Base-by-base conservation (phyloP, 2,329 filamentous ascomycete genomes). In the Penicillium sp. region DNA sequence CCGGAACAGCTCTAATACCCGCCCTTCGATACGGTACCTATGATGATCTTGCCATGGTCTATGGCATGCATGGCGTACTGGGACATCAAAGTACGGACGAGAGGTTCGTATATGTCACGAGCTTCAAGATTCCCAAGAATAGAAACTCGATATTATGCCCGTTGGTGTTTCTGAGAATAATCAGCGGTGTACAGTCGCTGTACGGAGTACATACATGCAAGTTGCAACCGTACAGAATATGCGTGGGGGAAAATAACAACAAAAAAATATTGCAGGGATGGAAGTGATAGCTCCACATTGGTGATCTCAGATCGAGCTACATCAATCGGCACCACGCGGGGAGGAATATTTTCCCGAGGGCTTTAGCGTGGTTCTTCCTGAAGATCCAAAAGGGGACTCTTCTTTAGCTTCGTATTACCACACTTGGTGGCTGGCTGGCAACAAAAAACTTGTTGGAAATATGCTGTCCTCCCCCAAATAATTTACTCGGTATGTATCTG, bases 291-390 rank as follows among this genome's bases (percentile, higher is more conserved):
- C 41, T 45, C 55, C 55, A 55, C 53, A 46, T 19, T 31, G 40
- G 18, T 39, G 51, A 58, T 56, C 35, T 42, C 18, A 39, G 50
- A 60, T 60, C 49, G 52, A 53, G 48, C 50, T 40, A 40, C 44
- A 50, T 40, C 41, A 46, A 50, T 40, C 41, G 33, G 41, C 50
- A 28, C 45, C 16, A 50, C 49, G 55, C 50, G 55, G 53, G 46
- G 45, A 3, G n/a, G 7, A n/a, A 45, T 28, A 34, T 22, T 38
- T 28, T 14, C 27, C 33, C 13, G 31, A 16, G 48, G n/a, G 18
- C 19, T 39, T 41, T 12, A 13, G 41, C n/a, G 29, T 49, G 49
- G 25, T 43, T 39, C 19, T 47, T 33, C 27, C 48, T 18, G 19
- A 25, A 42, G 43, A 44, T 9, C 14, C 5, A n/a, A 19, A 6